Percentiles rank a stretch among this genome's conserved stretches.
Evolutionary conservation across 495 filamentous ascomycete species (phyloP).

Genomic region (Penicillium ochrochloron): DNA sequence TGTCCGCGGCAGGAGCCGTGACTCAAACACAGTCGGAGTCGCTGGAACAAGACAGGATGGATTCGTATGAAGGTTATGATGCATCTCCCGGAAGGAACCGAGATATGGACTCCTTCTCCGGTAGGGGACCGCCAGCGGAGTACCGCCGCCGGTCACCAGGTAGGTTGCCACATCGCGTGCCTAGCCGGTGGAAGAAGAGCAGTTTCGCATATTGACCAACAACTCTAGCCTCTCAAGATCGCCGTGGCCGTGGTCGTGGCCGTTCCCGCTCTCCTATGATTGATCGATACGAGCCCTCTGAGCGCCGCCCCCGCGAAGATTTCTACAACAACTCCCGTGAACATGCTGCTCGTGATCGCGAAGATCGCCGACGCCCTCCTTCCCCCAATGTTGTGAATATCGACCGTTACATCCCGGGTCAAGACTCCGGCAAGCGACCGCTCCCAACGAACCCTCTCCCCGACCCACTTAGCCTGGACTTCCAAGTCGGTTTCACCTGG

Average conservation of each 20-base stretch:
- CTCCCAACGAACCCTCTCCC: conserved; percentile 73
- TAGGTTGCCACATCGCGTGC: conserved; percentile 34
- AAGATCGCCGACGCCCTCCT: conserved; percentile 67
- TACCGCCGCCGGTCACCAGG: conserved; percentile 59
- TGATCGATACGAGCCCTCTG: conserved; percentile 72
- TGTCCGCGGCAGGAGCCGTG: conserved; percentile 15
- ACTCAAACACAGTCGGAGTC: conserved; percentile 2
- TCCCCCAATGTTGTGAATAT: conserved; percentile 74
- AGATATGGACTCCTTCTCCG: conserved; percentile 42
- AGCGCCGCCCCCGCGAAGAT: conserved; percentile 56
- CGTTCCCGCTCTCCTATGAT: conserved; percentile 79
- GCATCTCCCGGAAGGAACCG: conserved; percentile 47
- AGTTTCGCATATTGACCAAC: conserved; percentile 16
- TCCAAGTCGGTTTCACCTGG: conserved; percentile 94
- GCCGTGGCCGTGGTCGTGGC: conserved; percentile 50
- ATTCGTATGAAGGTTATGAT: conserved; percentile 49
- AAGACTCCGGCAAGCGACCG: conserved; percentile 62
- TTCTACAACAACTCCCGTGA: conserved; percentile 63
- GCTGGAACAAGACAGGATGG: conserved; percentile 34
- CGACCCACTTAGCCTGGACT: conserved; percentile 84
- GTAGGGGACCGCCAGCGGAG: conserved; percentile 40
- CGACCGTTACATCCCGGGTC: conserved; percentile 94
- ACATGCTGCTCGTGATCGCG: conserved; percentile 67
- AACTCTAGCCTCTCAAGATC: conserved; percentile 49
- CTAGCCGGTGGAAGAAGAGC: neutral